These are phyloP conservation scores for Gossypium davidsonii DNA, from an alignment of 441 rosid species.

Conservation along the genomic window DNA sequence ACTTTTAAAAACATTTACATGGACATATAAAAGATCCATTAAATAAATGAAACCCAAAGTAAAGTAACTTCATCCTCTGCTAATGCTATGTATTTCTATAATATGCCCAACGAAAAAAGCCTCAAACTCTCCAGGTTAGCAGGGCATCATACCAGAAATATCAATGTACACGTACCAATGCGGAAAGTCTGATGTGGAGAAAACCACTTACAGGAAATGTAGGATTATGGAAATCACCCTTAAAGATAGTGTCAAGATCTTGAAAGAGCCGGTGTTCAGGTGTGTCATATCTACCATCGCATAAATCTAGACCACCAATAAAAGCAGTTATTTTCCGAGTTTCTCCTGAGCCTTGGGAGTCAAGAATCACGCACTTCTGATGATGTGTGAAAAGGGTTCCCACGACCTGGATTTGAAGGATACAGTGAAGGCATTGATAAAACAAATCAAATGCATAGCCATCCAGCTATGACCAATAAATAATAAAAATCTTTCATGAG, in stretches of 20 bases:
- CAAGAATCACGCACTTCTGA: slow-evolving; percentile 70
- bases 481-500: neutral
- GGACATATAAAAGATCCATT: neutral
- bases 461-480: neutral
- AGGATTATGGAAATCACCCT: slow-evolving; percentile 64
- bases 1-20: neutral
- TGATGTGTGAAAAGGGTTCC: slow-evolving; percentile 78
- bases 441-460: slow-evolving; percentile 6
- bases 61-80: neutral
- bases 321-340: slow-evolving; percentile 65
- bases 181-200: neutral
- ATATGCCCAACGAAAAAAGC: neutral
- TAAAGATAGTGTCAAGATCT: slow-evolving; percentile 53
- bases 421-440: slow-evolving; percentile 10
- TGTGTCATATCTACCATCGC: slow-evolving; percentile 80
- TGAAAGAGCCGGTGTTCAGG: slow-evolving; percentile 61
- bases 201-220: slow-evolving; percentile 51
- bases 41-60: neutral
- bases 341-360: slow-evolving; percentile 54
- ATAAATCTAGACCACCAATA: slow-evolving; percentile 72
- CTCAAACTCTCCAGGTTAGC: neutral
- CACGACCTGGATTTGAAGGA: slow-evolving; percentile 60
- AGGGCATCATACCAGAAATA: neutral
- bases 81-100: neutral
- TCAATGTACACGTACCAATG: neutral